Evolutionary conservation across 2,329 filamentous ascomycete genomes (phyloP).

Genomic region (Fusarium nisikadoi): DNA sequence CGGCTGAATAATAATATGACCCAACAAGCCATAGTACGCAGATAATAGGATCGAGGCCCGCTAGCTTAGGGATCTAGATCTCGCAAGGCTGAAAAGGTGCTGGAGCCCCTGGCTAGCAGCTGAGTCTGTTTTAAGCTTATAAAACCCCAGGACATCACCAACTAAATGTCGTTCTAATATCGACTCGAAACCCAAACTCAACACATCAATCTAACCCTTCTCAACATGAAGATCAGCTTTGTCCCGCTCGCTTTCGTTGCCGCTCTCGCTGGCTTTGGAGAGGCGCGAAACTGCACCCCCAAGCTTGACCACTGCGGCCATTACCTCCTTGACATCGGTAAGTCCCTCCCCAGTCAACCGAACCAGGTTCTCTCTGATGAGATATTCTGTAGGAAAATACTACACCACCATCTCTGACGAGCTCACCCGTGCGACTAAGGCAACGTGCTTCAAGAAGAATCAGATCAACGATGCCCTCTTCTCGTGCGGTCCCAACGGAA

Average conservation of each 20-base stretch:
- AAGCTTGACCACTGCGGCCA: background rate
- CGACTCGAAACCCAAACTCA: background rate
- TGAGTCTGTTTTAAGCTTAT: background rate
- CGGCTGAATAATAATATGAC: background rate
- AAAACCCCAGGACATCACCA: no score
- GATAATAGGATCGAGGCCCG: background rate
- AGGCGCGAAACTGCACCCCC: background rate
- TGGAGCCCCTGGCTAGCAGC: background rate
- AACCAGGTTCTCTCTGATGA: background rate
- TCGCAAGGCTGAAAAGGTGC: background rate
- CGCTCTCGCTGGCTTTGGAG: background rate
- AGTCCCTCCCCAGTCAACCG: background rate
- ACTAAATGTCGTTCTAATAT: background rate
- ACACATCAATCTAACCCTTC: fast-evolving
- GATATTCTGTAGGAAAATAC: background rate
- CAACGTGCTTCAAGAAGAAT: background rate
- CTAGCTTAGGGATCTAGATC: background rate
- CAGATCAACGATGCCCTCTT: background rate
- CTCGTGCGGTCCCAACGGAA: background rate
- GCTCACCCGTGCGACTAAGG: background rate
- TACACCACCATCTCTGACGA: background rate
- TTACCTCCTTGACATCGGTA: background rate
- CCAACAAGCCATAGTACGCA: background rate
- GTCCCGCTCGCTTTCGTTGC: background rate
- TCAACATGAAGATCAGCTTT: background rate